Evolutionary conservation across 495 filamentous ascomycete species (phyloP).

Genomic region (Neurospora tetrasperma): DNA sequence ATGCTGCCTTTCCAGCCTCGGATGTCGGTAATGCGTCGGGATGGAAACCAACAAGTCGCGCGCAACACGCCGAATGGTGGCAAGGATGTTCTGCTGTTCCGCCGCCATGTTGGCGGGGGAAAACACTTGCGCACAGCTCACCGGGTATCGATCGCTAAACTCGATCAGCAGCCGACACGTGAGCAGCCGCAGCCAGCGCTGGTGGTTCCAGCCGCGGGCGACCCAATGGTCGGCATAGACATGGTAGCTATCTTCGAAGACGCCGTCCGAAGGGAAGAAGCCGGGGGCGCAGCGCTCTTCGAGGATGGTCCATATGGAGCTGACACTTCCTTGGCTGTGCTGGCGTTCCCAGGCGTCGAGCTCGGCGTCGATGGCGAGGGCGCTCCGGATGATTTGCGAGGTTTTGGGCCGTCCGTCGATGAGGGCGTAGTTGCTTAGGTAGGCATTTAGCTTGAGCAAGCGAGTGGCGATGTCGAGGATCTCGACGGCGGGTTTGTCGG

Average conservation of each 20-base stretch:
- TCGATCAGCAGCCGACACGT: slow-evolving; percentile 43
- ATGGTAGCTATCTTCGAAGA: slow-evolving; percentile 51
- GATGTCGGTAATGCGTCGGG: slow-evolving; percentile 38
- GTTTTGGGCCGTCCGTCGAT: slow-evolving; percentile 25
- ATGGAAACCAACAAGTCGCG: slow-evolving; percentile 33
- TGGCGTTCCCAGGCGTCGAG: slow-evolving; percentile 25
- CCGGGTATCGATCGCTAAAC: slow-evolving; percentile 20
- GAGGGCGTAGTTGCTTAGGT: slow-evolving; percentile 17
- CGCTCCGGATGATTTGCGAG: slow-evolving; percentile 18
- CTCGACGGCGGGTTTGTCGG: slow-evolving; percentile 21
- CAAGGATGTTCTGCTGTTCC: slow-evolving; percentile 22
- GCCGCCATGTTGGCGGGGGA: slow-evolving; percentile 22
- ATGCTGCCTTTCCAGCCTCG: slow-evolving; percentile 17
- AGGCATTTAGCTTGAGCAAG: slow-evolving; percentile 24
- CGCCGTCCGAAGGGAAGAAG: slow-evolving; percentile 27
- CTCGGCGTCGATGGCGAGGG: slow-evolving; percentile 23
- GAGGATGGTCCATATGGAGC: slow-evolving; percentile 18
- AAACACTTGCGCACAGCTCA: slow-evolving; percentile 5
- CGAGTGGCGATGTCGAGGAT: slow-evolving; percentile 23
- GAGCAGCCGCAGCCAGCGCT: slow-evolving; percentile 50
- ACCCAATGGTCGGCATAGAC: slow-evolving; percentile 48
- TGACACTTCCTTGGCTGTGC: slow-evolving; percentile 12
- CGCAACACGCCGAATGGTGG: slow-evolving; percentile 22
- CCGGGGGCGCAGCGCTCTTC: slow-evolving; percentile 12
- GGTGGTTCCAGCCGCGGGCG: slow-evolving; percentile 51